Base-by-base conservation (phyloP, 140 eudicot species). In the Ambrosia hybrid region DNA sequence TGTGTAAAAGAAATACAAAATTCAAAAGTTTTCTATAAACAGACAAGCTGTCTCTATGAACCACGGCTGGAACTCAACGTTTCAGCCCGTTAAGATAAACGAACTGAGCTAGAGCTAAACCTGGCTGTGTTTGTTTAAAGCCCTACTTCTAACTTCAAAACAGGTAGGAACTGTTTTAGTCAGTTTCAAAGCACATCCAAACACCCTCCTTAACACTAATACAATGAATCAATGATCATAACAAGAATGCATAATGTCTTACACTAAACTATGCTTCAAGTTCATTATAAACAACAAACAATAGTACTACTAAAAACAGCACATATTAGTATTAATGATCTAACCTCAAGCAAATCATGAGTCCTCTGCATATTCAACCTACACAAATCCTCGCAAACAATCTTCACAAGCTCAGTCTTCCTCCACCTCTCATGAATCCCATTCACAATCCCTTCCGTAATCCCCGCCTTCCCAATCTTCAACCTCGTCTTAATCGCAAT, bases 401-500 rank as follows among this genome's bases (percentile, higher is more conserved):
- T 83, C 86, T 81, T 94, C n/a, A 94, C 97, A 71, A 94, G 80
- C 74, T 94, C 99, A 0, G 76, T 60, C 13, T 71, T 76, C 80
- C 97, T 90, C 99, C 99, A 94, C 59, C 97, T 78, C 66, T 94
- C 97, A 73, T 94, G 99, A 65, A 94, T 88, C n/a, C 96, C 97
- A 82, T 94, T 88, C 37, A 94, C 96, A 69, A 94, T 83, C 76
- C 99, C 99, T 60, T 94, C 99, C 1, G 97, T 90, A 55, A 94
- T 78, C 51, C 99, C 99, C 1, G 96, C 92, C 68, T 94, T 94
- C n/a, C 99, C 99, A 13, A 94, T 71, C 90, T 94, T 94, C 61
- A 94, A 53, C 87, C 67, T 86, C 86, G 78, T 73, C 84, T 76
- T 84, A 81, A 94, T 55, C 10, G 48, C 83, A 68, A 94, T 86